Percentiles rank a stretch among this genome's conserved stretches.
These are phyloP conservation scores for Trypanosoma lewisi DNA, from an alignment of 208 protist genomes.

Conservation along the genomic window DNA sequence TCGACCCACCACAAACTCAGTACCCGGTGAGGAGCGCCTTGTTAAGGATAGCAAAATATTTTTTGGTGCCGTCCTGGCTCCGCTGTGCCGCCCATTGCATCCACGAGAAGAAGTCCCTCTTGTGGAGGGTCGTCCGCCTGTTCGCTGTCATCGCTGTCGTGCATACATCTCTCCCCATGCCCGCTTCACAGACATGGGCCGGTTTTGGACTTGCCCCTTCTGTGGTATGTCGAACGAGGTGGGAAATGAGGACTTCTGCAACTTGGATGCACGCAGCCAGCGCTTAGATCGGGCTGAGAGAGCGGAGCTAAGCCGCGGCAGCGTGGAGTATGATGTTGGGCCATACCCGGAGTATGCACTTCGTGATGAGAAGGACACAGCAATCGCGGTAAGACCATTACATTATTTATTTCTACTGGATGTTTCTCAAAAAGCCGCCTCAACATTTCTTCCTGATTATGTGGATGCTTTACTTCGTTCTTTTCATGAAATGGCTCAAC, in stretches of 20 bases:
- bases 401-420: slow-evolving; percentile 87
- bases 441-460: slow-evolving; percentile 73
- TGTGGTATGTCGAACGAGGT: slow-evolving; percentile 85
- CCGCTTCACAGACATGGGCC: slow-evolving; percentile 83
- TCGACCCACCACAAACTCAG: slow-evolving; percentile 62
- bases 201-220: slow-evolving; percentile 87
- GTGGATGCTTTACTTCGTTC: slow-evolving; percentile 56
- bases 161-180: slow-evolving; percentile 91
- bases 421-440: slow-evolving; percentile 59
- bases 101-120: slow-evolving; percentile 66
- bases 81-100: slow-evolving; percentile 73
- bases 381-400: slow-evolving; percentile 49
- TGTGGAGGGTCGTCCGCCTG: slow-evolving; percentile 60
- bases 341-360: slow-evolving; percentile 71
- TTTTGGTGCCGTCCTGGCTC: slow-evolving; percentile 82
- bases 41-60: slow-evolving; percentile 74
- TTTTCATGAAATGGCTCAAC: slow-evolving; percentile 71
- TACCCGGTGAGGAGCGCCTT: slow-evolving; percentile 52
- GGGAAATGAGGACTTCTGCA: slow-evolving; percentile 72
- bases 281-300: slow-evolving; percentile 57
- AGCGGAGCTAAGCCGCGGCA: slow-evolving; percentile 68
- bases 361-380: slow-evolving; percentile 47
- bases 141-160: slow-evolving; percentile 93
- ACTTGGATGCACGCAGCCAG: slow-evolving; percentile 73
- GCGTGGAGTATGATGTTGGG: slow-evolving; percentile 89